Base-by-base conservation (phyloP, 169 alveolate genomes). In the Plasmodium billcollinsi region DNA sequence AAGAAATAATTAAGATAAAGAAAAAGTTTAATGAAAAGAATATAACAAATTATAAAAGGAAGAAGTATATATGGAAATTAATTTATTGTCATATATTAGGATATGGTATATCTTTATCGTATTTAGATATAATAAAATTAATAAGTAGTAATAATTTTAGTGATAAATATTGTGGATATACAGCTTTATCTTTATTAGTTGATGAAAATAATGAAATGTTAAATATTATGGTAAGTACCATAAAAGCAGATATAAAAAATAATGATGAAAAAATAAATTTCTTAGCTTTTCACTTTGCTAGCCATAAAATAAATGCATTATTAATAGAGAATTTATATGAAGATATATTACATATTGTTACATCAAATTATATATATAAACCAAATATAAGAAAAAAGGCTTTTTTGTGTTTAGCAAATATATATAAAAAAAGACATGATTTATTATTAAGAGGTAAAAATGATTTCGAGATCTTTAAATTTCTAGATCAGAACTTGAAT, bases 121-220 rank as follows among this genome's bases (percentile, higher is more conserved):
- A 97, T 83, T 89, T 95, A 69, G 98, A 97, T 90, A 96, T 98
- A 5, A 96, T 98, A 20, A 97, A 96, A 67, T 91, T 98, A 54
- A 96, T 97, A 67, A 96, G 97, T 67, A 97, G 99, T 39, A 54
- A 96, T 4, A 96, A 97, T 83, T 97, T 93, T 92, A 90, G 97
- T 66, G 99, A 98, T 93, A 98, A 98, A 88, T 94, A 94, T 80
- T 97, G 99, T 43, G 99, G 99, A 1, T 98, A 97, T 88, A 97
- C 98, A 88, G 99, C 99, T 6, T 96, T 97, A 73, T 96, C 97
- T 33, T 88, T 97, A 2, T 89, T 98, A 76, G 93, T 97, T 29
- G 91, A 91, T 58, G 98, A 97, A 50, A 92, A 94, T 33, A 71
- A 89, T 50, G 97, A 96, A 21, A 80, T 95, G 59, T 88, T 93